Base-by-base conservation (phyloP, 2,329 filamentous ascomycete species). In the Phoma sp. region DNA sequence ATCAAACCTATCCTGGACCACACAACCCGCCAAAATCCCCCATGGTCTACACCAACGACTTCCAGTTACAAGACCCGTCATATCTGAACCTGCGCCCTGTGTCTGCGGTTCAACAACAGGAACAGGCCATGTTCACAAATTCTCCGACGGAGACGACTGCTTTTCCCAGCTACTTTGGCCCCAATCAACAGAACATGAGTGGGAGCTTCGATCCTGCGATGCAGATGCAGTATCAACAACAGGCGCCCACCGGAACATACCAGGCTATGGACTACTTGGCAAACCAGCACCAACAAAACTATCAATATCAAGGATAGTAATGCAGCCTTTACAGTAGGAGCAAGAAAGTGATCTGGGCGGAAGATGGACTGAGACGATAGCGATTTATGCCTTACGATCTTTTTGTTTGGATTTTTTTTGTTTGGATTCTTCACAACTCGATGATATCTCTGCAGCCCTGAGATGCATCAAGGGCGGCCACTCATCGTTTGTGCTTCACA, bases 111-210 rank as follows among this genome's bases (percentile, higher is more conserved):
- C 67, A 68, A 43, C 67, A 68, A 46, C 67, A 64, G 31, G 67
- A 68, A 36, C 68, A 71, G 40, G 43, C 64, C 2, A 57, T 73
- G 25, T 76, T 73, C 43, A 72, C 70, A 13, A 66, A 73, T 27
- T 76, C 74, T n/a, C 74, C 74, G 0, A 63, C 75, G 6, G 73
- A 76, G 29, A 66, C 70, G 13, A 70, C 67, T 2, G 73, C 61
- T 17, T 69, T 70, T 25, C 70, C 67, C 24, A 70, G 64, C 27
- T 74, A 75, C 51, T 74, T 70, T 29, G 61, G 67, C 2, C 48
- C 53, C 13, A 70, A 75, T 43, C 63, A 68, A 29, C 70, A 72
- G 46, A 61, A 55, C 17, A 58, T 70, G 55, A 60, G 58, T 8
- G 63, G 71, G 61, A 57, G 63, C 13, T 74, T 67, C 45, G 68